Evolutionary conservation across 495 filamentous ascomycete genomes (phyloP), one percentile per base, ranked within the genome.

Genomic region (Aspergillus funiculosus): DNA sequence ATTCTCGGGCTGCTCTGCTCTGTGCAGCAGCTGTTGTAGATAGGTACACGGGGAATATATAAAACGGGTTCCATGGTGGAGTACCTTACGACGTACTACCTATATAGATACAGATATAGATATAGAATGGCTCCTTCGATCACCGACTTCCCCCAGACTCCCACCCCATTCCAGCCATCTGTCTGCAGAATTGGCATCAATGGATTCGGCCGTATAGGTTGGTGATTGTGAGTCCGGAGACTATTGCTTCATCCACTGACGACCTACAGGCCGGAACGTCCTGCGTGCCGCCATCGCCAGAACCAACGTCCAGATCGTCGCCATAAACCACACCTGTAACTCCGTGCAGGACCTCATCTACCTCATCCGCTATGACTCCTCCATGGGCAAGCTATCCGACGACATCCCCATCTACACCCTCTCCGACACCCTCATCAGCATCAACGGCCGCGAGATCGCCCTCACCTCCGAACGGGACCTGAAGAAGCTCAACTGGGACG

Each of bases 281-380:
- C 60, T 66, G 29, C 62, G 62, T 17, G 62, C 60, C 40, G 58
- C 62, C 31, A 51, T 66, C 22, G 52, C 49, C 41, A 56, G 62
- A 19, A 46, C 49, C 18, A 60, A 66, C 42, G 50, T 66, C 34
- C 54, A 63, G 38, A 48, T 63, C 34, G 53, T 60, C 20, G 62
- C 60, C 38, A 66, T 66, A 53, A 66, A 66, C 55, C 62, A 66
- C 52, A 66, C 62, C 27, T 66, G 62, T 26, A 43, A 29, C 30
- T 51, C 58, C 5, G 58, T 66, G 5, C 51, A 63, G 50, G 62
- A 66, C 51, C 58, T 66, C 19, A 52, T 63, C 54, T 62, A 66
- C 52, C 62, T 66, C 8, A 61, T 66, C 52, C 62, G 60, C 42
- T 66, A 66, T 31, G 69, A 66, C 35, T 62, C 59, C 9, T 62